phyloP scores from a whole-genome alignment of 139 green algal genomes.

The Spirogloea muscicola region DNA sequence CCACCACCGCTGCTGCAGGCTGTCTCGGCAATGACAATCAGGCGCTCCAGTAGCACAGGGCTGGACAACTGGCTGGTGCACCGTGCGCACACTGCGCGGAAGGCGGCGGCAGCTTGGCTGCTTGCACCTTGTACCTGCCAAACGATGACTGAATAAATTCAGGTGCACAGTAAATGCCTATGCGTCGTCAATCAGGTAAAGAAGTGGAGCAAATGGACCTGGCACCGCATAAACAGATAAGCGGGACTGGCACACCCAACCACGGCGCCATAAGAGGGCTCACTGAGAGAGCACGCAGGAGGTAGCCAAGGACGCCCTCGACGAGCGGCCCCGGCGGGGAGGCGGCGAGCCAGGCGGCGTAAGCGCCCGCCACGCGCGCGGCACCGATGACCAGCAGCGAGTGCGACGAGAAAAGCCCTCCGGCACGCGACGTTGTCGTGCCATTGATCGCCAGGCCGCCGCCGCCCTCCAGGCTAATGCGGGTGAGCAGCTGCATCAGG shows the following conservation, averaged over 20 bases:
- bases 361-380: constrained; percentile 51
- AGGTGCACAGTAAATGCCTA: too few species aligned
- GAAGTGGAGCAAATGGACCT: too few species aligned
- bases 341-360: constrained; percentile 60
- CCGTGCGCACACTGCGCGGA: constrained; percentile 60
- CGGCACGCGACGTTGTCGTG: too few species aligned
- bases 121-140: constrained; percentile 5
- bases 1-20: not conserved
- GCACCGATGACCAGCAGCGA: constrained; percentile 27
- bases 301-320: constrained; percentile 22
- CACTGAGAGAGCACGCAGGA: constrained; percentile 27
- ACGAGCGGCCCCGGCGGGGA: constrained; percentile 14
- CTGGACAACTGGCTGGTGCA: constrained; percentile 35
- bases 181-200: too few species aligned
- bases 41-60: constrained; percentile 1
- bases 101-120: constrained; percentile 41
- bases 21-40: constrained; percentile 13
- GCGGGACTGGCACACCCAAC: too few species aligned
- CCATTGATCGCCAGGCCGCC: too few species aligned
- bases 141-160: too few species aligned
- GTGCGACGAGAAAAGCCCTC: constrained; percentile 17
- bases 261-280: too few species aligned
- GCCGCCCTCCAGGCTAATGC: not conserved
- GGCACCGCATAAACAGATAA: too few species aligned
- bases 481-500: not conserved